Base-by-base conservation (phyloP, 768 basidiomycete species). In the Pulveroboletus sp. region DNA sequence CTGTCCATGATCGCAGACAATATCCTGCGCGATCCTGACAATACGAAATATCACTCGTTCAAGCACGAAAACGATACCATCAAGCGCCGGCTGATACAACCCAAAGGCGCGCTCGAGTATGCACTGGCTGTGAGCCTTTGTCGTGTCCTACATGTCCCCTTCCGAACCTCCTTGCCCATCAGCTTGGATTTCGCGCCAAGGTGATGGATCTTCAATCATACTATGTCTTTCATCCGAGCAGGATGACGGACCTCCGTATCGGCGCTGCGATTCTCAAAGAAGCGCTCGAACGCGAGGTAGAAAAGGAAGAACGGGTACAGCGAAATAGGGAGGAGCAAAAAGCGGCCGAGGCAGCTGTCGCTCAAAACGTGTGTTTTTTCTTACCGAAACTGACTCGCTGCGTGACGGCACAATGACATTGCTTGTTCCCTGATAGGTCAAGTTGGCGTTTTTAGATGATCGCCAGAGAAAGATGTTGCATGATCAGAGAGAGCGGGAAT, bases 391-490 rank as follows among this genome's bases (percentile, higher is more conserved):
- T 2, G 2, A 2, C 12, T 7, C 27, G 8, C 27, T 29, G 27
- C 25, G 25, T 27, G 5, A 9, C 9, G 25, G 25, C 12, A 29
- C 12, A 4, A 12, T 10, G 5, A 21, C 27, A 32, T 25, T n/a
- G n/a, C n/a, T n/a, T n/a, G n/a, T n/a, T n/a, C n/a, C 5, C 16
- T 46, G 25, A 2, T 53, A 91, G 90, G 82, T 87, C n/a, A 87
- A 82, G 62, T 66, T 90, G 42, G 84, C 84, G 2, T 91, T 80
- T 62, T 74, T 90, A 59, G 90, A 93, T 40, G 90, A 93, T 61
- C 77, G 90, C 43, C 84, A 74, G 59, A 67, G 70, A 1, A 84
- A 82, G 58, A 63, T 68, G 57, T 44, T 77, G 50, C 67, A 65
- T 8, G 81, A 89, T 50, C 71, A 84, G 57, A 72, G 80, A 54